These are phyloP conservation scores for Globisporangium sylvaticum DNA, from an alignment of 352 stramenopile genomes.

Conservation along the genomic window DNA sequence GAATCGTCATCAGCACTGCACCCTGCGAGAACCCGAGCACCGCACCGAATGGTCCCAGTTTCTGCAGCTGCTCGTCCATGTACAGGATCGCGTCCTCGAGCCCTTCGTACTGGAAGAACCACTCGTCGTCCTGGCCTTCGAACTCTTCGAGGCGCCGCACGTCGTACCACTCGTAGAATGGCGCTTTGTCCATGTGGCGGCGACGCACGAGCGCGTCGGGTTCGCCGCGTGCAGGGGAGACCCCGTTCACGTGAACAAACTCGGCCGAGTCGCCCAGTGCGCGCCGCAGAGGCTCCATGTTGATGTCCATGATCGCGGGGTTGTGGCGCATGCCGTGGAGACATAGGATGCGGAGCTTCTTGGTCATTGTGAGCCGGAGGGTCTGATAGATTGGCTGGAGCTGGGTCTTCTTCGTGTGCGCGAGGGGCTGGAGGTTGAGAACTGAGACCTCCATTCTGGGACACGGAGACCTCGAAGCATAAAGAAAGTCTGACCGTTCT, in stretches of 20 bases:
- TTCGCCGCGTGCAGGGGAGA: not conserved
- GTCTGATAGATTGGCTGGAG: no score
- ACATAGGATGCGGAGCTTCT: slow-evolving; percentile 2
- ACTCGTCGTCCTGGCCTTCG: slow-evolving; percentile 19
- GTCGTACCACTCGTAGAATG: slow-evolving; percentile 8
- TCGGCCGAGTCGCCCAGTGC: slow-evolving; percentile 1
- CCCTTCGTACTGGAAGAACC: slow-evolving; percentile 43
- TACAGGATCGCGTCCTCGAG: slow-evolving; percentile 41
- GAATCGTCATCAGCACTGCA: slow-evolving; percentile 6
- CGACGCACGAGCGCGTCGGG: not conserved
- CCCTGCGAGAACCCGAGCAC: slow-evolving; percentile 19
- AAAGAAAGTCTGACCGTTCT: no score
- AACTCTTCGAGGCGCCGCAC: not conserved
- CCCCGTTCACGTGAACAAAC: not conserved
- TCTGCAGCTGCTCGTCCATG: slow-evolving; percentile 39
- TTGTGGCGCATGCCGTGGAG: slow-evolving; percentile 1
- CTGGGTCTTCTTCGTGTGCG: no score
- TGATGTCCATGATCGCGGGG: not conserved
- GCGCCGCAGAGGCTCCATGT: not conserved
- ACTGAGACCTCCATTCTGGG: no score
- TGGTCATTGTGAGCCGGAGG: not conserved
- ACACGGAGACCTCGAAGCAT: no score
- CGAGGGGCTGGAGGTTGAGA: no score
- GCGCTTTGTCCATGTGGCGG: not conserved
- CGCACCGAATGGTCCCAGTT: slow-evolving; percentile 52